phyloP scores from a whole-genome alignment of 805 yeast species.

The Hanseniaspora hatyaiensis region DNA sequence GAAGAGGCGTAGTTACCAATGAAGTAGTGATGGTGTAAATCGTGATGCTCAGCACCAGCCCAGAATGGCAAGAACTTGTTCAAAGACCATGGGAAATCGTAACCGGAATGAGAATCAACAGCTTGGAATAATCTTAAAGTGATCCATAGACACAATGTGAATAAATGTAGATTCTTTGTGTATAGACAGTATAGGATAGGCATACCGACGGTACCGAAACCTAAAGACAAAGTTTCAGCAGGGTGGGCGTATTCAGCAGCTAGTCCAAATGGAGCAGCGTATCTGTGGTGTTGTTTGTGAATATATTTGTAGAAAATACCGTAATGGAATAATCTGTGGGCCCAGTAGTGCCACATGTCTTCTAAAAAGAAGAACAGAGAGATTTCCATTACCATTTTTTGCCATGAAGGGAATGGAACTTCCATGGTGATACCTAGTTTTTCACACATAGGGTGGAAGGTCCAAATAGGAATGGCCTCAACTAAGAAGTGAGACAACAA shows the following conservation, averaged over 20 bases:
- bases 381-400: conserved; percentile 53
- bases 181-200: conserved; percentile 75
- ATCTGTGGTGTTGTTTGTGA: conserved; percentile 95
- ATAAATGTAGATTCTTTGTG: conserved; percentile 67
- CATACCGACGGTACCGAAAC: conserved; percentile 92
- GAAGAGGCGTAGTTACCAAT: conserved; percentile 91
- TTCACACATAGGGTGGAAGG: conserved; percentile 86
- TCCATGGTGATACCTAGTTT: conserved; percentile 61
- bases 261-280: conserved; percentile 94
- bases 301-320: conserved; percentile 83
- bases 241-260: conserved; percentile 99
- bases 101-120: conserved; percentile 94
- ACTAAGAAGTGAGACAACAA: conserved; percentile 78
- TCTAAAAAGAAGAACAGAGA: conserved; percentile 71
- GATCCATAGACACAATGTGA: conserved; percentile 85
- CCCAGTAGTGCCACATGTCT: conserved; percentile 95
- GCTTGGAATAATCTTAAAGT: conserved; percentile 85
- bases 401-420: conserved; percentile 73
- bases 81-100: conserved; percentile 94
- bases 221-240: conserved; percentile 76
- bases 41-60: conserved; percentile 99
- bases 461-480: conserved; percentile 94
- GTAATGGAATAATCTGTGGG: conserved; percentile 80
- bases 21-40: conserved; percentile 91
- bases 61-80: conserved; percentile 88